A percentile compares a stretch with the other conserved stretches of the same genome.
Conservation (phyloP, 2,329 filamentous ascomycete species). For the Aspergillus unguis region DNA sequence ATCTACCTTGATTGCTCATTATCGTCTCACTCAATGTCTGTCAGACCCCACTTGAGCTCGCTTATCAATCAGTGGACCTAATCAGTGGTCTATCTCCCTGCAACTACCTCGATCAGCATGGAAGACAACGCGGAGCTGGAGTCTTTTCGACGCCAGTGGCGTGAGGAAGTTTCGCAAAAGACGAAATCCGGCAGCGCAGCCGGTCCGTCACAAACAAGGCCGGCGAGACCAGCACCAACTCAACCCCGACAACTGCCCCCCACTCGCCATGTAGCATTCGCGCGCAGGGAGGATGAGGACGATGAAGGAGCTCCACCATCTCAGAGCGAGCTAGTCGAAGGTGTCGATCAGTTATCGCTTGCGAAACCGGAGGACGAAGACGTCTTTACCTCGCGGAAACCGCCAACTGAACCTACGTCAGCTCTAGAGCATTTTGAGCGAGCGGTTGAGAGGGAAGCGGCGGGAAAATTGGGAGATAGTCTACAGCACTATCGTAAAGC, state of each 20-base stretch:
- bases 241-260: conserved; percentile 34
- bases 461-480: conserved; percentile 85
- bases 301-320: conserved; percentile 17
- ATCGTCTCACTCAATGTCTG: not conserved
- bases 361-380: conserved; percentile 35
- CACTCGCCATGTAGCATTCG: conserved; percentile 37
- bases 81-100: not conserved
- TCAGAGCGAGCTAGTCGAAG: conserved; percentile 34
- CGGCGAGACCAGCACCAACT: conserved; percentile 18
- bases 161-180: conserved; percentile 67
- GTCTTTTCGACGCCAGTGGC: conserved; percentile 81
- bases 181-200: conserved; percentile 25
- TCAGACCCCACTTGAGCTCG: conserved; percentile 10
- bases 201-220: conserved; percentile 14
- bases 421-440: conserved; percentile 91
- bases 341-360: conserved; percentile 36
- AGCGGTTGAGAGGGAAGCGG: conserved; percentile 81
- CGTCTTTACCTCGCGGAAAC: conserved; percentile 30
- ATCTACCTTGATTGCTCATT: not conserved
- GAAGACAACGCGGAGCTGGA: conserved; percentile 68
- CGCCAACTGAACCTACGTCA: conserved; percentile 58
- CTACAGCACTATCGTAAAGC: conserved; percentile 83
- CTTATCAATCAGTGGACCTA: conserved; percentile 22
- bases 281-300: conserved; percentile 39
- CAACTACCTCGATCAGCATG: conserved; percentile 30